These are phyloP conservation scores for Cenchrus americanus DNA, from an alignment of 176 grass and related monocot species.

Conservation along the genomic window DNA sequence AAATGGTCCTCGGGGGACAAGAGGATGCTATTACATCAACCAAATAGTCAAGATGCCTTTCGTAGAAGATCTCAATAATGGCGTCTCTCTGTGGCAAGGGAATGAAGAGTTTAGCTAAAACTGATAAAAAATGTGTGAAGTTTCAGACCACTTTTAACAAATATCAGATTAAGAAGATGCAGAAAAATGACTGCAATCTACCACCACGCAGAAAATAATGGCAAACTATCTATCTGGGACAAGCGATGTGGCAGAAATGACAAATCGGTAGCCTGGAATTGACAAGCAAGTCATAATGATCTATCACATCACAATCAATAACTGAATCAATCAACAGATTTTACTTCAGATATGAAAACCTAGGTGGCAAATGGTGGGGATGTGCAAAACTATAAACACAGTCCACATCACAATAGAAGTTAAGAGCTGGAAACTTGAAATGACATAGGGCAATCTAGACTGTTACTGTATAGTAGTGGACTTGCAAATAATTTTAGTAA, in stretches of 20 bases:
- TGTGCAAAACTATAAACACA: neutral
- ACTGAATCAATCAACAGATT: slow-evolving; percentile 14
- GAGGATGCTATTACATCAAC: slow-evolving; percentile 96
- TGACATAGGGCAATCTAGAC: neutral
- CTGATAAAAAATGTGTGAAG: slow-evolving; percentile 11
- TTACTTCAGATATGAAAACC: neutral
- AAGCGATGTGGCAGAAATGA: neutral
- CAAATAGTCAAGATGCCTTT: slow-evolving; percentile 90
- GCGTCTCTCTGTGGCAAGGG: slow-evolving; percentile 71
- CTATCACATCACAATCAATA: neutral
- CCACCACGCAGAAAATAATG: neutral
- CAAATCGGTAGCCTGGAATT: slow-evolving; percentile 26
- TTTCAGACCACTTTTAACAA: slow-evolving; percentile 24
- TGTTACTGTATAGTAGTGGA: neutral
- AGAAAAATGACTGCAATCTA: slow-evolving; percentile 20
- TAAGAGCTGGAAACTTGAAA: slow-evolving; percentile 3
- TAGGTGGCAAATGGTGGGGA: neutral
- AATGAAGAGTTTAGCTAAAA: slow-evolving; percentile 40
- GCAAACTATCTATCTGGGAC: slow-evolving; percentile 16
- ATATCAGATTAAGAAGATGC: neutral
- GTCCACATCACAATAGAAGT: slow-evolving; percentile 10
- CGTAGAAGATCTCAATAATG: slow-evolving; percentile 97
- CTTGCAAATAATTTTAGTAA: slow-evolving; percentile 5
- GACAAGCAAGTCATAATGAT: neutral
- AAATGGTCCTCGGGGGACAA: slow-evolving; percentile 57